Evolutionary conservation across 768 basidiomycete genomes (phyloP).

Genomic region (Pleurotus platypus): DNA sequence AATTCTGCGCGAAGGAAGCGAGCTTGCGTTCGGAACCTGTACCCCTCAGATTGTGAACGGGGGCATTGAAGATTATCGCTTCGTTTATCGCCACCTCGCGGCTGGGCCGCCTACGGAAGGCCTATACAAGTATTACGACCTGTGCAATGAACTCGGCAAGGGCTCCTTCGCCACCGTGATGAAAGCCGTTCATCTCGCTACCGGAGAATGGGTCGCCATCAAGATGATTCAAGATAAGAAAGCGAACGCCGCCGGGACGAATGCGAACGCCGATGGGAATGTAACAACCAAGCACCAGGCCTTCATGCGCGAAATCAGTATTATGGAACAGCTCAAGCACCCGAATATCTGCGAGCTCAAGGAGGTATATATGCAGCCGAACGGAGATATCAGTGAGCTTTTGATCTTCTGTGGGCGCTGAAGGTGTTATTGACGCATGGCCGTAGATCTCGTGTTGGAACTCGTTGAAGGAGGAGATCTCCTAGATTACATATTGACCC

Average conservation of each 20-base stretch:
- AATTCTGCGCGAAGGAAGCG: constrained; percentile 75
- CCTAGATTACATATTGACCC: constrained; percentile 69
- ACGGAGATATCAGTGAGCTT: constrained; percentile 53
- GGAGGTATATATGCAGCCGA: constrained; percentile 65
- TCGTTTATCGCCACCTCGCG: constrained; percentile 67
- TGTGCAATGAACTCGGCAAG: constrained; percentile 73
- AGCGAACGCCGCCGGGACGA: constrained; percentile 27
- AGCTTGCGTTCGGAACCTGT: constrained; percentile 78
- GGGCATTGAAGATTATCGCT: constrained; percentile 71
- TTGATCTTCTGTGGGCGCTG: constrained; percentile 1
- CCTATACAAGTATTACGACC: constrained; percentile 63
- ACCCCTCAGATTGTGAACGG: constrained; percentile 39
- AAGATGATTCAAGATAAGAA: constrained; percentile 75
- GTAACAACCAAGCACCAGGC: constrained; percentile 22
- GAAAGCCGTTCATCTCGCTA: constrained; percentile 69
- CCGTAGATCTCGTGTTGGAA: constrained; percentile 76
- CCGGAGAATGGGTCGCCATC: constrained; percentile 78
- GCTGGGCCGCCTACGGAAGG: constrained; percentile 44
- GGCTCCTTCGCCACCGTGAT: constrained; percentile 91
- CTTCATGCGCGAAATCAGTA: constrained; percentile 72
- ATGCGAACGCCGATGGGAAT: constrained; percentile 19
- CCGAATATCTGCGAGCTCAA: constrained; percentile 79
- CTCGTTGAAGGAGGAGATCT: constrained; percentile 87
- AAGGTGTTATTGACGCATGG: constrained; percentile 1
- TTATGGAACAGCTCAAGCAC: constrained; percentile 75